Percentiles rank a stretch among this genome's conserved stretches.
Conservation (phyloP, 1,284 basidiomycete genomes). For the Ceratobasidium sp. region DNA sequence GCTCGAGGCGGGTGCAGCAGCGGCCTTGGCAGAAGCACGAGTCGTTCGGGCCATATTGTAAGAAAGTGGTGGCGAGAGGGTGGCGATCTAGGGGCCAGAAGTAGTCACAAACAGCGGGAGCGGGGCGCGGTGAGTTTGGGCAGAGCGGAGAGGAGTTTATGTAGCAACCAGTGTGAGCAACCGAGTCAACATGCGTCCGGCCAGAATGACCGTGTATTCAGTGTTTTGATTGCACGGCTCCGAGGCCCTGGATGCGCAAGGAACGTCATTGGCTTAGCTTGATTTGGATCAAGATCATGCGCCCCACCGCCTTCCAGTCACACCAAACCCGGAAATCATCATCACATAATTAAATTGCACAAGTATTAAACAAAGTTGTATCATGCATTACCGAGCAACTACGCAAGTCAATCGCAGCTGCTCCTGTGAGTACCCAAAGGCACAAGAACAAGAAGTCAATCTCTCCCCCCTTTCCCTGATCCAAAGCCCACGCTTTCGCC, state of each 20-base stretch:
- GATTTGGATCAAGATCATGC: background rate
- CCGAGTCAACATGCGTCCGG: slow-evolving; percentile 8
- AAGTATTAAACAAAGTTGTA: background rate
- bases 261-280: slow-evolving; percentile 1
- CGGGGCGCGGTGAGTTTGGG: slow-evolving; percentile 7
- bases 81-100: background rate
- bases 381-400: slow-evolving; percentile 31
- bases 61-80: background rate
- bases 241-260: slow-evolving; percentile 14
- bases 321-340: background rate
- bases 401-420: slow-evolving; percentile 10
- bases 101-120: background rate
- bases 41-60: slow-evolving; percentile 15
- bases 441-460: slow-evolving; percentile 50
- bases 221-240: slow-evolving; percentile 7
- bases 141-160: background rate
- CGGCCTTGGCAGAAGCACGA: slow-evolving; percentile 20
- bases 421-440: slow-evolving; percentile 35
- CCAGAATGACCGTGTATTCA: slow-evolving; percentile 15
- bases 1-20: slow-evolving; percentile 2
- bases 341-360: slow-evolving; percentile 11
- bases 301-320: background rate
- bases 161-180: background rate
- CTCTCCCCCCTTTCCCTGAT: slow-evolving; percentile 83
- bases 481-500: slow-evolving; percentile 63